A percentile compares a stretch with the other conserved stretches of the same genome.
These are phyloP conservation scores for Cinnamomum micranthum DNA, from an alignment of 164 flowering plant species.

Conservation along the genomic window DNA sequence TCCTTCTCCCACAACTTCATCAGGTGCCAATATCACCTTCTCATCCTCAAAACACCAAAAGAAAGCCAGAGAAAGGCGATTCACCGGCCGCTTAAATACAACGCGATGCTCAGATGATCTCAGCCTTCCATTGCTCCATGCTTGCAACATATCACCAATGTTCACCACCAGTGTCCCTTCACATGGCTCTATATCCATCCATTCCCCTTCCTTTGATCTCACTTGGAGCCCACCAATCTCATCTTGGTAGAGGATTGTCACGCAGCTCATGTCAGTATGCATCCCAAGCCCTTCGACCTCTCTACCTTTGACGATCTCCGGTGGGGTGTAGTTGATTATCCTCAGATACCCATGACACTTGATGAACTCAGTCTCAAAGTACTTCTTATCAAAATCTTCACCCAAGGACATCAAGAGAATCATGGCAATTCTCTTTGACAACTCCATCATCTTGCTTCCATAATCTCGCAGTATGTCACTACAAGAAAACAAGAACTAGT, in stretches of 20 bases:
- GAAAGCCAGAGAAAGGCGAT: slow-evolving; percentile 72
- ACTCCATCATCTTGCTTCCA: slow-evolving; percentile 58
- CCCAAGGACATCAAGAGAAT: slow-evolving; percentile 51
- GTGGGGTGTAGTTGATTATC: slow-evolving; percentile 68
- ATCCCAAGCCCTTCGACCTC: slow-evolving; percentile 83
- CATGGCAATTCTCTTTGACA: slow-evolving; percentile 50
- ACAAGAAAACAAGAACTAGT: slow-evolving; percentile 3
- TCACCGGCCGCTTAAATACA: slow-evolving; percentile 34
- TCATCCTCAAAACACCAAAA: slow-evolving; percentile 95
- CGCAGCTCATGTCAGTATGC: slow-evolving; percentile 96
- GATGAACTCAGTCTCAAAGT: slow-evolving; percentile 45
- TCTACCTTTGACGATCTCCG: slow-evolving; percentile 21
- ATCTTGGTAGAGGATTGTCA: slow-evolving; percentile 78
- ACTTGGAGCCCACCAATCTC: slow-evolving; percentile 83
- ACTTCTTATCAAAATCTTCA: slow-evolving; percentile 37
- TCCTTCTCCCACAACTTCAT: slow-evolving; percentile 67
- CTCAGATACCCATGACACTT: slow-evolving; percentile 79
- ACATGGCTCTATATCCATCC: slow-evolving; percentile 70
- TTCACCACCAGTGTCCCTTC: slow-evolving; percentile 72
- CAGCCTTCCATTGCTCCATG: slow-evolving; percentile 83
- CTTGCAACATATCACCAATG: slow-evolving; percentile 83
- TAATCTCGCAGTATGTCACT: slow-evolving; percentile 73
- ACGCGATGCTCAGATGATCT: slow-evolving; percentile 87
- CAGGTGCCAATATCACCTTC: slow-evolving; percentile 61
- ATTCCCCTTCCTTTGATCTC: slow-evolving; percentile 64